A percentile compares a stretch with the other conserved stretches of the same genome.
Conservation (phyloP, 495 filamentous ascomycete genomes). For the Clavariopsis aquatica region DNA sequence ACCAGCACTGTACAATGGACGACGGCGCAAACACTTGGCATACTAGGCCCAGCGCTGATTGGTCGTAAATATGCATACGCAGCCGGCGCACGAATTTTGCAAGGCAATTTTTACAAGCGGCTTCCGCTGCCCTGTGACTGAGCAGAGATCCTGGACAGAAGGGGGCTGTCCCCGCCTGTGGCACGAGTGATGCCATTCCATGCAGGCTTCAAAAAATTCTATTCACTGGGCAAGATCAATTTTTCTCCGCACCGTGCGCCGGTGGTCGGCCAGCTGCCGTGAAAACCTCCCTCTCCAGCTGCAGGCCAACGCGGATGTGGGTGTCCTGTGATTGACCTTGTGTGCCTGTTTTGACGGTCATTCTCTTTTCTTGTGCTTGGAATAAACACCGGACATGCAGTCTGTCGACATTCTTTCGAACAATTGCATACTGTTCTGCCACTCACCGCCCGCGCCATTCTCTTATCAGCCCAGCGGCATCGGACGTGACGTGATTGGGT, state of each 20-base stretch:
- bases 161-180: neutral
- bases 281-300: conserved; percentile 10
- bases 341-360: neutral
- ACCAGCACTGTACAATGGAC: neutral
- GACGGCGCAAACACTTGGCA: neutral
- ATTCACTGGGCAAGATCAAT: conserved; percentile 10
- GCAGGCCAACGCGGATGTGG: neutral
- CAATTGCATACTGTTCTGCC: neutral
- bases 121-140: conserved; percentile 25
- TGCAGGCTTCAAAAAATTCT: conserved; percentile 21
- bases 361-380: neutral
- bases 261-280: conserved; percentile 17
- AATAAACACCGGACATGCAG: neutral
- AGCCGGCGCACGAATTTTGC: conserved; percentile 12
- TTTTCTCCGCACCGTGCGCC: conserved; percentile 12
- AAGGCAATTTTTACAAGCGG: conserved; percentile 8
- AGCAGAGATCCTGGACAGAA: conserved; percentile 12
- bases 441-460: neutral
- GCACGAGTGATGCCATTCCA: conserved; percentile 23
- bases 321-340: neutral
- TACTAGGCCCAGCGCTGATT: conserved; percentile 8
- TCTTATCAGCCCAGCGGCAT: conserved; percentile 18
- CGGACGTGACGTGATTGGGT: conserved; percentile 27
- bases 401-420: neutral
- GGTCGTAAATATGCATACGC: conserved; percentile 8